Conservation (phyloP, 768 basidiomycete species). For the Suillus alpinus region DNA sequence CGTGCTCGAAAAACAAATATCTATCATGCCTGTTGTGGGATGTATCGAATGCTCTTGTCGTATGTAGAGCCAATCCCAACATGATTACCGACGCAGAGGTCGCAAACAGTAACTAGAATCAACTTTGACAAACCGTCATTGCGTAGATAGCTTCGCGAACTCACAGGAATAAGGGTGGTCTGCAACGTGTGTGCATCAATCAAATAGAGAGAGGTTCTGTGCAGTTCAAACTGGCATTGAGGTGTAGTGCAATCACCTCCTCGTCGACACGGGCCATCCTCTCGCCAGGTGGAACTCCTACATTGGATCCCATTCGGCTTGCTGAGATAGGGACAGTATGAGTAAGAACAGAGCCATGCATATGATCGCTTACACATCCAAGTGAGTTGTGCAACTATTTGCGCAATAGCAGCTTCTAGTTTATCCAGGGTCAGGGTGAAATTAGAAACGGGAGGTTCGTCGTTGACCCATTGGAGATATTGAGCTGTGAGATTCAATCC, state of each 20-base stretch:
- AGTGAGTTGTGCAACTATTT: background rate
- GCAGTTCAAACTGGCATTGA: background rate
- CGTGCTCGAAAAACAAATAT: too few species aligned
- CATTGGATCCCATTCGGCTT: background rate
- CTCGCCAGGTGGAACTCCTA: background rate
- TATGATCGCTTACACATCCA: background rate
- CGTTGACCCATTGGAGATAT: too few species aligned
- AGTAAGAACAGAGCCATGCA: background rate
- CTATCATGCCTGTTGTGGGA: background rate
- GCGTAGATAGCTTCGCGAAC: background rate
- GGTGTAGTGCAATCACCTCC: background rate
- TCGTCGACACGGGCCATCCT: background rate
- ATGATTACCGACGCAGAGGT: slow-evolving; percentile 1
- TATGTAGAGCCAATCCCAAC: background rate
- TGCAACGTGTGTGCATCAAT: background rate
- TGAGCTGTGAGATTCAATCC: background rate
- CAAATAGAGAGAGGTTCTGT: background rate
- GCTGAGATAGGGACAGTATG: background rate
- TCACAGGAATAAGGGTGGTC: slow-evolving; percentile 2
- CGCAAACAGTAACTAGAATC: background rate
- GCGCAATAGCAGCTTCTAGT: slow-evolving; percentile 2
- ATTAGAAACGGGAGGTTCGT: background rate
- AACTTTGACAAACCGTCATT: background rate
- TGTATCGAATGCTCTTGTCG: background rate
- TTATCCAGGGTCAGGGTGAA: background rate